A percentile compares a stretch with the other conserved stretches of the same genome.
phyloP scores from a whole-genome alignment of 140 eudicot species.

The Ambrosia hybrid region DNA sequence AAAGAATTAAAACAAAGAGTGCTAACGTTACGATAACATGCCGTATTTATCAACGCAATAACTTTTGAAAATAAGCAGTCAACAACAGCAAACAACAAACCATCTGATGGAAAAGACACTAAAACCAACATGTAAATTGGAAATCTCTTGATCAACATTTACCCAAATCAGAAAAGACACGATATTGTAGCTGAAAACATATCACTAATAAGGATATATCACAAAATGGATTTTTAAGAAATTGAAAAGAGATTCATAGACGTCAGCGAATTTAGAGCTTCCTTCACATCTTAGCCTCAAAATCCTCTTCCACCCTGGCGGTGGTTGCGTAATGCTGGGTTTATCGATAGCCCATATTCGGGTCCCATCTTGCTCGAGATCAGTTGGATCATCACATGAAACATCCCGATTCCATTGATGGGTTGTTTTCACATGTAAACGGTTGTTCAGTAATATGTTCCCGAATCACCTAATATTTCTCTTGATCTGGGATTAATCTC shows the following conservation, averaged over 20 bases:
- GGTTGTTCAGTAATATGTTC: constrained; percentile 79
- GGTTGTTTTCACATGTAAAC: constrained; percentile 71
- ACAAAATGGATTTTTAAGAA: constrained; percentile 15
- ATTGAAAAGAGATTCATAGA: constrained; percentile 45
- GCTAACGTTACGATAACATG: no score
- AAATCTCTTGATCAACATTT: no score
- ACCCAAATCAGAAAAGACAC: no score
- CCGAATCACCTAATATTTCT: constrained; percentile 80
- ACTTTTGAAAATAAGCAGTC: no score
- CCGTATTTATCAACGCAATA: no score
- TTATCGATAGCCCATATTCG: constrained; percentile 96
- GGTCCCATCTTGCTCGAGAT: constrained; percentile 78
- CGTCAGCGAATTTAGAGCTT: constrained; percentile 82
- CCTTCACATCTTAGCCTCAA: constrained; percentile 81
- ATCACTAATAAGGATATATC: neutral
- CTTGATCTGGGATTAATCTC: constrained; percentile 85
- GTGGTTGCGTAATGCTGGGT: constrained; percentile 87
- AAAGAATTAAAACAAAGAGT: no score
- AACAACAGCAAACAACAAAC: no score
- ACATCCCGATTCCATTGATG: constrained; percentile 79
- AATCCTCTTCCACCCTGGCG: constrained; percentile 91
- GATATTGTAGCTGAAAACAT: no score
- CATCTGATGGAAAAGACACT: no score
- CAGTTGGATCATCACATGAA: constrained; percentile 79
- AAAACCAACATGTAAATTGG: no score